phyloP scores from a whole-genome alignment of 2,329 filamentous ascomycete species.

The Monosporascus sp. region DNA sequence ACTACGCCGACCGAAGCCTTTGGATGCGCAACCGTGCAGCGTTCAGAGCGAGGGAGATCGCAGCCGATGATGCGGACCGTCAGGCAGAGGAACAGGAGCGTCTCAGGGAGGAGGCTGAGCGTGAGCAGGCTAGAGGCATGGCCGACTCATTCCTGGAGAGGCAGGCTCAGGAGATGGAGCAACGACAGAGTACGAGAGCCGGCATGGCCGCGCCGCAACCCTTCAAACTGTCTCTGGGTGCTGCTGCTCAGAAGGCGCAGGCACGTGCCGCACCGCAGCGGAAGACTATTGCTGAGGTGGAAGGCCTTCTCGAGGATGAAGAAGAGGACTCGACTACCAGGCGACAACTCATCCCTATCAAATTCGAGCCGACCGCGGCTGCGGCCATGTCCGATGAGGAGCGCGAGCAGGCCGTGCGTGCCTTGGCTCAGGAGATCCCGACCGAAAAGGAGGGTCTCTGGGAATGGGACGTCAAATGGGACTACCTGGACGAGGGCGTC shows the following conservation, averaged over 20 bases:
- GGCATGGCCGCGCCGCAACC: constrained; percentile 57
- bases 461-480: constrained; percentile 91
- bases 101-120: constrained; percentile 62
- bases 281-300: constrained; percentile 86
- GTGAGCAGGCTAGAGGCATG: constrained; percentile 75
- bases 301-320: constrained; percentile 90
- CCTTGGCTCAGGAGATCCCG: constrained; percentile 85
- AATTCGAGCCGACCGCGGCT: constrained; percentile 66
- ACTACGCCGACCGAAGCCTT: constrained; percentile 78
- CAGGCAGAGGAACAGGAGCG: constrained; percentile 70
- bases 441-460: constrained; percentile 80
- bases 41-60: constrained; percentile 68
- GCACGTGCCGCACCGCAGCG: constrained; percentile 52
- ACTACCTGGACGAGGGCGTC: constrained; percentile 75
- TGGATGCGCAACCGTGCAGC: constrained; percentile 78
- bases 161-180: constrained; percentile 71
- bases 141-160: constrained; percentile 87
- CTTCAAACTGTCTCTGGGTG: constrained; percentile 90
- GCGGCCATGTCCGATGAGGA: constrained; percentile 80
- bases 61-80: constrained; percentile 77
- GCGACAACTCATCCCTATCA: constrained; percentile 74
- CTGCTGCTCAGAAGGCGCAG: constrained; percentile 69
- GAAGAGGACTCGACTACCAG: constrained; percentile 70
- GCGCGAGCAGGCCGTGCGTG: constrained; percentile 70
- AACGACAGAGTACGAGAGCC: constrained; percentile 31